Percentiles rank a stretch among this genome's conserved stretches.
Evolutionary conservation across 1,284 basidiomycete species (phyloP).

Genomic region (Trametes versicolor): DNA sequence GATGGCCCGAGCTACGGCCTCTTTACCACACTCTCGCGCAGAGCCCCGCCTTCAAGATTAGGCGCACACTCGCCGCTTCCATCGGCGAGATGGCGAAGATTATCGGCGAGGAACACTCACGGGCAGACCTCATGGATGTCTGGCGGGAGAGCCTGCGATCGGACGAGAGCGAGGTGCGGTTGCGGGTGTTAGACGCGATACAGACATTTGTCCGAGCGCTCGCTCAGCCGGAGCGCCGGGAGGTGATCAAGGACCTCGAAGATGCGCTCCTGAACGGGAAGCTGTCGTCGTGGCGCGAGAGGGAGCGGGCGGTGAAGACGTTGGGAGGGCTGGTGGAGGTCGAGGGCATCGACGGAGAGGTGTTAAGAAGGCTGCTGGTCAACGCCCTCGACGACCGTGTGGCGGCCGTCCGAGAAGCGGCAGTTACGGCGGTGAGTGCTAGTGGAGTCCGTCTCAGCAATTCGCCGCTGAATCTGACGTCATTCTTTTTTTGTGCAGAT

Average conservation of each 20-base stretch:
- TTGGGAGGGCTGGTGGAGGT: constrained; percentile 53
- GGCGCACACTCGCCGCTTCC: constrained; percentile 85
- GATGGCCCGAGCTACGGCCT: constrained; percentile 83
- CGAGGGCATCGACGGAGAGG: constrained; percentile 39
- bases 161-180: constrained; percentile 75
- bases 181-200: constrained; percentile 73
- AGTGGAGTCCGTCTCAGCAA: constrained; percentile 35
- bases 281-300: constrained; percentile 85
- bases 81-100: constrained; percentile 92
- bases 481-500: constrained; percentile 51
- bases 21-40: constrained; percentile 75
- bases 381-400: constrained; percentile 82
- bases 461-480: constrained; percentile 14
- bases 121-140: constrained; percentile 76
- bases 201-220: constrained; percentile 68
- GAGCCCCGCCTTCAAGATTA: constrained; percentile 70
- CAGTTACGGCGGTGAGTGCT: constrained; percentile 67
- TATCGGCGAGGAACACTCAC: constrained; percentile 76
- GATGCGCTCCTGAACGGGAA: constrained; percentile 63
- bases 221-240: constrained; percentile 56
- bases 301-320: constrained; percentile 74
- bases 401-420: constrained; percentile 86
- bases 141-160: constrained; percentile 73
- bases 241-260: constrained; percentile 56
- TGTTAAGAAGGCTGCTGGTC: constrained; percentile 61